Evolutionary conservation across 164 flowering plant genomes (phyloP).

Genomic region (Nelumbo lutea): DNA sequence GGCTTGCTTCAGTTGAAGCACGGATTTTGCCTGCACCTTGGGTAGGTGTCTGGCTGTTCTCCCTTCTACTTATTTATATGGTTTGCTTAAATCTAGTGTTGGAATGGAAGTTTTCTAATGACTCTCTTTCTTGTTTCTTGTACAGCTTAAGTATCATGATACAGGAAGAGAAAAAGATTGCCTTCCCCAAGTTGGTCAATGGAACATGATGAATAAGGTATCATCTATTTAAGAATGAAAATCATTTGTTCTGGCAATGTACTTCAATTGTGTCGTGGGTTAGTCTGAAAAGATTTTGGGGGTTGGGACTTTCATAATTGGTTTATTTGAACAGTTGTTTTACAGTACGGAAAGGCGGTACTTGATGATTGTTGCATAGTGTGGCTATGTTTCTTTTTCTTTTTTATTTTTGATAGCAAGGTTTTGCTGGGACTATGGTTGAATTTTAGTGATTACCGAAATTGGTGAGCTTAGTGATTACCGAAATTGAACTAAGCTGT

Average conservation of each 20-base stretch:
- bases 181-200: slow-evolving; percentile 87
- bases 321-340: too few species aligned
- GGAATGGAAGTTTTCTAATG: neutral
- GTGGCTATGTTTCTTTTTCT: too few species aligned
- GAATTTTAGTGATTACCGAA: too few species aligned
- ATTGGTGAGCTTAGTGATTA: too few species aligned
- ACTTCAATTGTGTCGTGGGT: too few species aligned
- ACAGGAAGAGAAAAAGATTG: slow-evolving; percentile 84
- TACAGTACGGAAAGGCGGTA: too few species aligned
- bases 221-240: neutral
- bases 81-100: neutral
- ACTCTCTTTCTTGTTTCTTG: neutral
- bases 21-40: slow-evolving; percentile 91
- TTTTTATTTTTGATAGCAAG: too few species aligned
- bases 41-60: slow-evolving; percentile 35
- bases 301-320: too few species aligned
- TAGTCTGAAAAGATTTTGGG: too few species aligned
- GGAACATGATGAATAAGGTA: slow-evolving; percentile 98
- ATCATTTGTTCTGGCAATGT: neutral
- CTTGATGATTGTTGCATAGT: too few species aligned
- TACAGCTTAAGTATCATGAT: slow-evolving; percentile 96
- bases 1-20: slow-evolving; percentile 88
- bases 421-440: too few species aligned
- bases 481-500: too few species aligned
- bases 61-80: neutral